Conservation (phyloP, 192 early-diverging fungal genomes). For the Pilaira anomala region DNA sequence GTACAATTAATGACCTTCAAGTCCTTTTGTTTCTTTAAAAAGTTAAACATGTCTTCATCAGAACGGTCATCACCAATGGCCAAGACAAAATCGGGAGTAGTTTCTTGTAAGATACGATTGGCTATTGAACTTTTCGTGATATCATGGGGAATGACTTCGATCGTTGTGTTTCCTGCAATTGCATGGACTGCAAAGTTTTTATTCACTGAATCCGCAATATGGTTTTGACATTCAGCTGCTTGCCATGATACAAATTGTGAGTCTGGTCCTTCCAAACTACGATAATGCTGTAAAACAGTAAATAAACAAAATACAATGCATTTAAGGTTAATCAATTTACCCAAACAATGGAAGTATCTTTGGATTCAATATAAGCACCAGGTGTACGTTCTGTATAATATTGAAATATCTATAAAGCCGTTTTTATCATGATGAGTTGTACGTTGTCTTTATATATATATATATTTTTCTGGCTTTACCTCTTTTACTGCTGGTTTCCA, state of each 20-base stretch:
- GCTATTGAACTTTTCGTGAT: constrained; percentile 63
- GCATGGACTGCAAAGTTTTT: constrained; percentile 68
- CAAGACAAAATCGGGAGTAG: constrained; percentile 69
- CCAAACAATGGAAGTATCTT: constrained; percentile 71
- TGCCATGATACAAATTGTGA: constrained; percentile 68
- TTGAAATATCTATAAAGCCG: constrained; percentile 58
- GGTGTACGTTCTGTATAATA: constrained; percentile 83
- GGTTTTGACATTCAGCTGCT: constrained; percentile 81
- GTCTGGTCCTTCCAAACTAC: constrained; percentile 22
- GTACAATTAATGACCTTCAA: constrained; percentile 48
- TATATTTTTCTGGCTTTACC: too few species aligned
- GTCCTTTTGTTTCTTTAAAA: constrained; percentile 46
- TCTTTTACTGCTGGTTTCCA: constrained; percentile 72
- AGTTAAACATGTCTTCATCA: constrained; percentile 82
- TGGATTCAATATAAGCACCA: constrained; percentile 72
- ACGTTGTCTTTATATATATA: neutral
- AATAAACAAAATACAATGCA: neutral
- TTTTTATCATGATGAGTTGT: too few species aligned
- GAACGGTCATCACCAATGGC: constrained; percentile 73
- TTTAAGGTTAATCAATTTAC: constrained; percentile 33
- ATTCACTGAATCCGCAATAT: constrained; percentile 69
- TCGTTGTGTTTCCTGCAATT: constrained; percentile 59
- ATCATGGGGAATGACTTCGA: constrained; percentile 69
- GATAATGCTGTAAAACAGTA: constrained; percentile 19
- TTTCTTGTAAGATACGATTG: constrained; percentile 55